Evolutionary conservation across 148 eudicot genomes (phyloP), one percentile per base, ranked within the genome.

Genomic region (Vaccinium corymbosum): DNA sequence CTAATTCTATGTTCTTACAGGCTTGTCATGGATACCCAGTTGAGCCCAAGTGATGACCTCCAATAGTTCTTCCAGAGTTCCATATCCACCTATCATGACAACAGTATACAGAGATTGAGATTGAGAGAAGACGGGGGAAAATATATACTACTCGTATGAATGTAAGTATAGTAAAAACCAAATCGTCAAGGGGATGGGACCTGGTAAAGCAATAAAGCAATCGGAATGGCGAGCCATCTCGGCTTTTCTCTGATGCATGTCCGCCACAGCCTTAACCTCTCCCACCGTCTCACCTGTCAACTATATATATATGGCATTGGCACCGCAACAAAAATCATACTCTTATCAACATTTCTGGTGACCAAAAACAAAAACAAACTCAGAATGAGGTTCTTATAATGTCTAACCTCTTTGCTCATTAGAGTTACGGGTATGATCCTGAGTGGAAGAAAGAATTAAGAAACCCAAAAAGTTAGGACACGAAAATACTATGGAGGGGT

Each of bases 31-130:
- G 46, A 93, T 93, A 29, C 97, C 97, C 7, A 94, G 91, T 51
- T 94, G 97, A 66, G 95, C 94, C 97, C 95, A 92, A 0, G 95
- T 85, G 13, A 92, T 92, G 25, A 94, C 93, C 84, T 94, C 97
- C 29, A 94, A 76, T 27, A 94, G 83, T 82, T 94, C 95, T n/a
- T 94, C 97, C 79, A 94, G 55, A 48, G 95, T 94, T 72, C 97
- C 95, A 88, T 94, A 94, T 29, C 97, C 97, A 85, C 97, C 97
- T 93, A 85, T 64, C 19, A 57, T 11, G 15, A 55, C 2, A n/a
- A 57, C 62, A 15, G 46, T 42, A 42, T 3, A 72, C 19, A 74
- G 9, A 10, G 22, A 19, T 22, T 32, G 80, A 51, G 53, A 8
- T 51, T 51, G 1, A 51, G 55, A 7, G 12, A 38, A 38, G 4